phyloP scores from a whole-genome alignment of 805 yeast species.

The Torulaspora franciscae region DNA sequence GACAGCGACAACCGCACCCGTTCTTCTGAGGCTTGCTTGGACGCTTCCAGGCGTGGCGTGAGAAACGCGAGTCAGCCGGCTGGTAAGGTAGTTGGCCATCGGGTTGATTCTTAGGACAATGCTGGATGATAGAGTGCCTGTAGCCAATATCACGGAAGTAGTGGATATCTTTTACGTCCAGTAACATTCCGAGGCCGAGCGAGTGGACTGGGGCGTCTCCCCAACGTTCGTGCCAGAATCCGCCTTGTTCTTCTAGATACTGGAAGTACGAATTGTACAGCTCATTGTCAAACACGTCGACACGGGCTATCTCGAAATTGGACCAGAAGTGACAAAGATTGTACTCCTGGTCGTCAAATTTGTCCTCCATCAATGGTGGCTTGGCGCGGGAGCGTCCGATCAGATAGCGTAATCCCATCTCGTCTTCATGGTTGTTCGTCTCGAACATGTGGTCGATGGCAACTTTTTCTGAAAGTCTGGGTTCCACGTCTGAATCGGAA shows the following conservation, averaged over 20 bases:
- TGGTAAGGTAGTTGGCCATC: conserved; percentile 45
- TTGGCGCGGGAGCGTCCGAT: conserved; percentile 37
- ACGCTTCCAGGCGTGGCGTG: conserved; percentile 22
- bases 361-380: conserved; percentile 42
- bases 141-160: conserved; percentile 93
- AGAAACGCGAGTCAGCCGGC: conserved; percentile 26
- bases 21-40: conserved; percentile 37
- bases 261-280: conserved; percentile 64
- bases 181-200: conserved; percentile 71
- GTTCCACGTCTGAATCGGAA: conserved; percentile 22
- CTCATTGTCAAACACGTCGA: conserved; percentile 65
- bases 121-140: conserved; percentile 71
- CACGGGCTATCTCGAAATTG: conserved; percentile 84
- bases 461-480: conserved; percentile 30
- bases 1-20: conserved; percentile 83
- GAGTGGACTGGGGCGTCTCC: conserved; percentile 97
- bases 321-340: conserved; percentile 89
- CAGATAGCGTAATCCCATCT: conserved; percentile 37
- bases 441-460: conserved; percentile 32
- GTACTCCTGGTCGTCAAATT: conserved; percentile 62
- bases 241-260: conserved; percentile 65
- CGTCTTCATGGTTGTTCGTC: conserved; percentile 15
- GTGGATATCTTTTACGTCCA: conserved; percentile 67
- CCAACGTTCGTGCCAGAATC: conserved; percentile 91
- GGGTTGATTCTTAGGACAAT: conserved; percentile 65